phyloP scores from a whole-genome alignment of 2,329 filamentous ascomycete genomes.

The Exutisphaerella laricina region DNA sequence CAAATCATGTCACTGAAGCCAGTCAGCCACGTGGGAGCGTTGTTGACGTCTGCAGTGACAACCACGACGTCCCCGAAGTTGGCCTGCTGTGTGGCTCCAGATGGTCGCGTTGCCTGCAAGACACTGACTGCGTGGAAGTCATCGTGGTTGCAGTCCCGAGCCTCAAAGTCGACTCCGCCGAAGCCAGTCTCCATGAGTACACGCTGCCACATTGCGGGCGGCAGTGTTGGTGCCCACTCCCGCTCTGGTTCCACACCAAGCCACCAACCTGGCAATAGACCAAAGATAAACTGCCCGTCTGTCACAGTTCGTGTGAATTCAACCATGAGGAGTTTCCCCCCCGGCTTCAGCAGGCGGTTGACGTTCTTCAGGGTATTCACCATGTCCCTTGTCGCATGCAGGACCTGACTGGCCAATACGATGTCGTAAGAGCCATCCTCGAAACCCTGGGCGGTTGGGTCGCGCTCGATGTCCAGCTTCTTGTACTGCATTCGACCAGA shows the following conservation, averaged over 20 bases:
- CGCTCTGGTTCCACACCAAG: background rate
- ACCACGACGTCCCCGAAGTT: too few species aligned
- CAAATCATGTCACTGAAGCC: background rate
- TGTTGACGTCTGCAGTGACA: background rate
- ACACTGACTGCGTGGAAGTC: slow-evolving; percentile 9
- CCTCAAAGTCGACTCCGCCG: slow-evolving; percentile 7
- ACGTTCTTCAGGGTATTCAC: slow-evolving; percentile 15
- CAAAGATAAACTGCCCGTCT: slow-evolving; percentile 8
- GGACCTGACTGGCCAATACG: background rate
- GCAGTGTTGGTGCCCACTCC: background rate
- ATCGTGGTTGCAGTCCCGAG: slow-evolving; percentile 7
- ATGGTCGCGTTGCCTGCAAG: slow-evolving; percentile 8
- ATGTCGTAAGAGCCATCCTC: background rate
- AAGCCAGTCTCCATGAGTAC: slow-evolving; percentile 24
- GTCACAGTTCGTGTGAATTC: background rate
- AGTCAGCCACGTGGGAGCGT: slow-evolving; percentile 4
- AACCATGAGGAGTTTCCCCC: slow-evolving; percentile 6
- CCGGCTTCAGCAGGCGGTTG: slow-evolving; percentile 22
- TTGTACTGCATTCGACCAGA: background rate
- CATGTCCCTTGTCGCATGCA: slow-evolving; percentile 15
- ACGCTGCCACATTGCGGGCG: slow-evolving; percentile 28
- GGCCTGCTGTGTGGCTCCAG: too few species aligned
- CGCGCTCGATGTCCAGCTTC: background rate
- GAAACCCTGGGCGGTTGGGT: slow-evolving; percentile 1
- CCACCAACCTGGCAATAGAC: slow-evolving; percentile 8